Percentiles rank a stretch among this genome's conserved stretches.
Conservation (phyloP, 805 yeast species). For the Saccharomycopsis sp. region DNA sequence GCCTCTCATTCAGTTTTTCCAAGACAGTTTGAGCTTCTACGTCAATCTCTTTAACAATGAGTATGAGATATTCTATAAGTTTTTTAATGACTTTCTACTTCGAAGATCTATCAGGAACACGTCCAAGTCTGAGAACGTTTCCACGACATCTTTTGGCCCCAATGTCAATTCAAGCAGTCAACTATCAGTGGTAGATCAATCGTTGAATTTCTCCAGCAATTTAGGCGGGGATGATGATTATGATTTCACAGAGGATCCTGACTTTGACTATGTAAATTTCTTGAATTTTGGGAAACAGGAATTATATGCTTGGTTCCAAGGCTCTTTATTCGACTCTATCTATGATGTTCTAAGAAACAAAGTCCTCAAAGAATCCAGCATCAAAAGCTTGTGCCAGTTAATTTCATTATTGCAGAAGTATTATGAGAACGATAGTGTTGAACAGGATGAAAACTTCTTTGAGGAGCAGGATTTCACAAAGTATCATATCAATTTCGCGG, state of each 20-base stretch:
- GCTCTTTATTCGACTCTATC: constrained; percentile 62
- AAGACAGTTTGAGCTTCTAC: constrained; percentile 54
- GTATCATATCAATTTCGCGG: constrained; percentile 41
- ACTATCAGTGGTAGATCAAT: background rate
- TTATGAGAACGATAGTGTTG: constrained; percentile 44
- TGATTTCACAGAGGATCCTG: constrained; percentile 17
- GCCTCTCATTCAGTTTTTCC: constrained; percentile 53
- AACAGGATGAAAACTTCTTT: constrained; percentile 21
- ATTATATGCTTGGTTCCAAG: constrained; percentile 52
- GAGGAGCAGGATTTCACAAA: constrained; percentile 26
- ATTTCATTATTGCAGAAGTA: constrained; percentile 63
- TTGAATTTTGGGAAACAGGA: constrained; percentile 21
- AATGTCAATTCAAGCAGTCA: constrained; percentile 4
- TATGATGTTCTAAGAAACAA: constrained; percentile 63
- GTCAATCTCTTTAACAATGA: constrained; percentile 58
- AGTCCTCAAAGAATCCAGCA: constrained; percentile 64
- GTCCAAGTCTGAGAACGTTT: constrained; percentile 1
- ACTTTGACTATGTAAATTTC: constrained; percentile 16
- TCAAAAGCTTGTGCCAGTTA: constrained; percentile 66
- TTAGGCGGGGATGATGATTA: constrained; percentile 3
- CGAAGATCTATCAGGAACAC: constrained; percentile 6
- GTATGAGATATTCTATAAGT: constrained; percentile 45
- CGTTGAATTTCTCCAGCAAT: background rate
- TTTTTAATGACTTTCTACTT: constrained; percentile 38
- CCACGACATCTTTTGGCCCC: constrained; percentile 1